Evolutionary conservation across 768 basidiomycete species (phyloP), one percentile per base, ranked within the genome.

Genomic region (Phanerochaete carnosa): DNA sequence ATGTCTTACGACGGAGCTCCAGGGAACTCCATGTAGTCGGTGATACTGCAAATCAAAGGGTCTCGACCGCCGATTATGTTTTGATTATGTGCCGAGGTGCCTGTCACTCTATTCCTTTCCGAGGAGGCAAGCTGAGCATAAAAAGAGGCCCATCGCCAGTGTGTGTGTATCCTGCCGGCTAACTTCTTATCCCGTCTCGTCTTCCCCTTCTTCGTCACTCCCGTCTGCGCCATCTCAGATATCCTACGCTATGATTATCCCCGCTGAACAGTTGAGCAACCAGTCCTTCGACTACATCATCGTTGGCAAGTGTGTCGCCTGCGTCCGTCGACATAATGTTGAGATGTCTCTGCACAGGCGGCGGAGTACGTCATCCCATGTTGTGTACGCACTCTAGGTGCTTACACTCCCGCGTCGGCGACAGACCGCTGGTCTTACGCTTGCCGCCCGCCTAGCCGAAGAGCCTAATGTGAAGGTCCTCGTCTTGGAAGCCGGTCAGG

Each of bases 361-460:
- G 60, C 30, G 60, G 60, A 12, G 60, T 61, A 51, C 23, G 60
- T 49, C 13, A 12, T 39, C 13, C 7, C 26, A 5, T 7, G 15
- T 26, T 25, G 23, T 29, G 32, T 43, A 19, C n/a, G 29, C 2
- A 3, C 29, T 45, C 28, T 15, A 39, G 15, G 16, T 46, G 46
- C 30, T 46, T 15, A 53, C 60, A 19, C 25, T 12, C 25, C 3
- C n/a, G 33, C 33, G 33, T 35, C 33, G 39, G 19, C 35, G 50
- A 43, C 47, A 64, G 62, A 63, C 62, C 13, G 75, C 75, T 2
- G 79, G 79, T n/a, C 62, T 79, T 28, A 74, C 75, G 9, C 66
- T 80, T 32, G 79, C 78, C 19, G 70, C 69, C 4, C 69, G 79
- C 22, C 67, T 81, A 39, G 64, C 70, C 12, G 73, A 76, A 52